Evolutionary conservation across 306 rosid genomes (phyloP).

Genomic region (Quercus cerris): DNA sequence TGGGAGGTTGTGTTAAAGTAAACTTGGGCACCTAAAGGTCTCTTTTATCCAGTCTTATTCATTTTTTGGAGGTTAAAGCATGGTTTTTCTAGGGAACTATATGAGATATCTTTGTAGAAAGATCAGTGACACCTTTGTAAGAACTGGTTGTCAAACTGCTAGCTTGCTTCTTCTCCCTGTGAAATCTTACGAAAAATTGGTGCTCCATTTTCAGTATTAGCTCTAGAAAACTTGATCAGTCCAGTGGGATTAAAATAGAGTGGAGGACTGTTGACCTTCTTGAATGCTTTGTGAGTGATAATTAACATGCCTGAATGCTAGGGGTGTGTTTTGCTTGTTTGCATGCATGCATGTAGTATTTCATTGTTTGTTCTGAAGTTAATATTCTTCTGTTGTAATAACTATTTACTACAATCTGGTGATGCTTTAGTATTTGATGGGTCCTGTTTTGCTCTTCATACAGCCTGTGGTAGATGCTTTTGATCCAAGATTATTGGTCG

Average conservation of each 20-base stretch:
- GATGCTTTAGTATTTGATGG: constrained; percentile 1
- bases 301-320: background rate
- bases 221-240: background rate
- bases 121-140: background rate
- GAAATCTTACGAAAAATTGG: background rate
- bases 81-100: background rate
- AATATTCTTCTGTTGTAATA: constrained; percentile 5
- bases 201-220: background rate
- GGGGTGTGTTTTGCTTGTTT: constrained; percentile 14
- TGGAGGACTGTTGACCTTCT: background rate
- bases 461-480: constrained; percentile 99
- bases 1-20: background rate
- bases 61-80: background rate
- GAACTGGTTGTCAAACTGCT: background rate
- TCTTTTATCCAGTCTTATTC: background rate
- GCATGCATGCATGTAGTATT: constrained; percentile 1
- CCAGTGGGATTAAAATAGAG: background rate
- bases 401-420: background rate
- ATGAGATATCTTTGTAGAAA: background rate
- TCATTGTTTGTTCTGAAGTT: constrained; percentile 9
- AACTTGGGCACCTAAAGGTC: background rate
- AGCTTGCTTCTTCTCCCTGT: background rate
- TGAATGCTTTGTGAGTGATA: background rate
- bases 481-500: constrained; percentile 87
- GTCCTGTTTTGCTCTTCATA: constrained; percentile 16